Evolutionary conservation across 225 moss, liverwort and hornwort genomes (phyloP).

Genomic region (Marchantia polymorpha): DNA sequence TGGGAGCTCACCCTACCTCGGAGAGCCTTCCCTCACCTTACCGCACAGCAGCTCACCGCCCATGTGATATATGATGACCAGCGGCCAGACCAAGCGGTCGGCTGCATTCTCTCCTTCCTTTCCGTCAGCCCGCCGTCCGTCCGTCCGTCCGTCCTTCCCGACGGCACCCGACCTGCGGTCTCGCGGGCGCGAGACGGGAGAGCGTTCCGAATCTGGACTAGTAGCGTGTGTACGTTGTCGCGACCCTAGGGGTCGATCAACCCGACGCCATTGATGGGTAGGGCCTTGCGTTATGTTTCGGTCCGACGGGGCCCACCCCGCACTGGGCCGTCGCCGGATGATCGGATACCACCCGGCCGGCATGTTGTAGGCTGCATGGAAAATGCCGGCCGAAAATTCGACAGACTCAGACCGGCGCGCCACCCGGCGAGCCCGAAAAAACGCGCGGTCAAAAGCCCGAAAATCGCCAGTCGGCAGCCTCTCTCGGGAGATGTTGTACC

Average conservation of each 20-base stretch:
- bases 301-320: background rate
- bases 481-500: too few relatives aligned
- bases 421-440: background rate
- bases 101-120: background rate
- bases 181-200: background rate
- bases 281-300: slow-evolving; percentile 6
- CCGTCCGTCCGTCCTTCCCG: background rate
- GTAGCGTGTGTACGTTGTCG: background rate
- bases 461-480: too few relatives aligned
- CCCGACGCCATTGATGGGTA: background rate
- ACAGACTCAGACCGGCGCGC: background rate
- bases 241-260: background rate
- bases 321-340: background rate
- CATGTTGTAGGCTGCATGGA: background rate
- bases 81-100: background rate
- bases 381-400: background rate
- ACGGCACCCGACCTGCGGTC: background rate
- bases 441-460: too few relatives aligned
- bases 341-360: background rate
- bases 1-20: background rate
- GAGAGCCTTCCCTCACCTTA: background rate
- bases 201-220: background rate
- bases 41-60: background rate
- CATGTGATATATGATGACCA: background rate
- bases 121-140: too few relatives aligned